Percentiles rank a stretch among this genome's conserved stretches.
Evolutionary conservation across 768 basidiomycete species (phyloP).

Genomic region (Pulveroboletus sp.): DNA sequence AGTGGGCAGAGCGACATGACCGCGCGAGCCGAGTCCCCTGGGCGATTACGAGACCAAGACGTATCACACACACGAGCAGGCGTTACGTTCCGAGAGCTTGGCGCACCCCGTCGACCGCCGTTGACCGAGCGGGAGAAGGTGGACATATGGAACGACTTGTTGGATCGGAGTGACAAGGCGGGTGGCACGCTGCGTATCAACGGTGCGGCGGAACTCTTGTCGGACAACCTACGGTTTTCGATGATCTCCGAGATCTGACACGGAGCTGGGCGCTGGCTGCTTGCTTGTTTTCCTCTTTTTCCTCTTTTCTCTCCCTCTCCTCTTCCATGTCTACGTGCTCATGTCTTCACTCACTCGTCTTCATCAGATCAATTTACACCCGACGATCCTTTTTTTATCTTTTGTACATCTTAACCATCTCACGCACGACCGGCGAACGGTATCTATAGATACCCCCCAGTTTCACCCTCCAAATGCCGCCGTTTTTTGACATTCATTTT

Average conservation of each 20-base stretch:
- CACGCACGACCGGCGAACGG: conserved; percentile 5
- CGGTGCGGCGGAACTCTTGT: conserved; percentile 37
- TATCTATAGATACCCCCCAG: conserved; percentile 7
- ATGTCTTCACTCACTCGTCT: too few relatives aligned
- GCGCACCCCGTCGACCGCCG: conserved; percentile 32
- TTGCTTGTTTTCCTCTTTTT: not conserved
- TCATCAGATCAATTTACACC: not conserved
- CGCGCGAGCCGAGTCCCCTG: conserved; percentile 12
- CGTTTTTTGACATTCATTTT: not conserved
- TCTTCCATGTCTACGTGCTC: too few relatives aligned
- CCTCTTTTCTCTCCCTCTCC: not conserved
- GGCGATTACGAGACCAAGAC: conserved; percentile 8
- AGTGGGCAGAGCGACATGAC: conserved; percentile 33
- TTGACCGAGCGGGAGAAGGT: conserved; percentile 71
- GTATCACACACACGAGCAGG: conserved; percentile 25
- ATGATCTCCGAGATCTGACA: conserved; percentile 19
- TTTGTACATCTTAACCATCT: conserved; percentile 9
- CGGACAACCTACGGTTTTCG: conserved; percentile 43
- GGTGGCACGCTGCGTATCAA: conserved; percentile 69
- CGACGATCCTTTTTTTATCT: not conserved
- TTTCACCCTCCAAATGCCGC: not conserved
- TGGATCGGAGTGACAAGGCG: conserved; percentile 63
- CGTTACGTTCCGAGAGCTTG: conserved; percentile 49
- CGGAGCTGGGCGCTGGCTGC: not conserved
- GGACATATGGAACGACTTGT: conserved; percentile 65